phyloP scores from a whole-genome alignment of 371 early-diverging fungal species.

The Lichtheimia corymbifera region DNA sequence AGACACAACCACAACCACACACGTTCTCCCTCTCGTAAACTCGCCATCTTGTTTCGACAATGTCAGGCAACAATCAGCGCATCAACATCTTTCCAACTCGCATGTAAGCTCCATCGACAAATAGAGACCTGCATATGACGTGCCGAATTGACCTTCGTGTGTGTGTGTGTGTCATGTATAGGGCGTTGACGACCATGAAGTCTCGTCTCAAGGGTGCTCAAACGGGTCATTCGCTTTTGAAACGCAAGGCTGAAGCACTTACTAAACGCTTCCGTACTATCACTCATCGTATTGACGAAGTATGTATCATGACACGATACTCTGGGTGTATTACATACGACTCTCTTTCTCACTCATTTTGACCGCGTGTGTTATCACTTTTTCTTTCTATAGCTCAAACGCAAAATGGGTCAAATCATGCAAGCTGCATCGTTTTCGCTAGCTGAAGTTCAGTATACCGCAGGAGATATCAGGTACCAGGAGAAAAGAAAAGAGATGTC shows the following conservation, averaged over 20 bases:
- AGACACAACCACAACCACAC: no score
- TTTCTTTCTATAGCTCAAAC: conserved; percentile 15
- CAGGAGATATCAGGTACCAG: conserved; percentile 93
- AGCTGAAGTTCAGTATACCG: conserved; percentile 96
- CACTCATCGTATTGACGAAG: conserved; percentile 93
- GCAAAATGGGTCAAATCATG: conserved; percentile 93
- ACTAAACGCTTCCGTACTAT: conserved; percentile 95
- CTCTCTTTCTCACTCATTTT: no score
- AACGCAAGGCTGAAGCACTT: conserved; percentile 98
- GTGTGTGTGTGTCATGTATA: conserved; percentile 21
- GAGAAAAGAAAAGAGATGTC: not conserved
- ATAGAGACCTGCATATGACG: not conserved
- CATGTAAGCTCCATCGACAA: conserved; percentile 59
- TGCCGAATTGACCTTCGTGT: not conserved
- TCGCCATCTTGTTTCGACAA: conserved; percentile 15
- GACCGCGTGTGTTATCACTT: not conserved
- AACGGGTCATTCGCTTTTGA: conserved; percentile 97
- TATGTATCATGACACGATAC: conserved; percentile 16
- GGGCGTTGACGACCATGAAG: conserved; percentile 95
- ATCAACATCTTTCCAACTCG: conserved; percentile 87
- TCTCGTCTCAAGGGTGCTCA: conserved; percentile 96
- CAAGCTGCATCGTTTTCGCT: conserved; percentile 97
- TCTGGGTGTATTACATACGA: not conserved
- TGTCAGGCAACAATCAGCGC: conserved; percentile 71
- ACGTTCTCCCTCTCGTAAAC: not conserved